A percentile compares a stretch with the other conserved stretches of the same genome.
phyloP scores from a whole-genome alignment of 2,329 filamentous ascomycete genomes.

The Calonectria honghensis region DNA sequence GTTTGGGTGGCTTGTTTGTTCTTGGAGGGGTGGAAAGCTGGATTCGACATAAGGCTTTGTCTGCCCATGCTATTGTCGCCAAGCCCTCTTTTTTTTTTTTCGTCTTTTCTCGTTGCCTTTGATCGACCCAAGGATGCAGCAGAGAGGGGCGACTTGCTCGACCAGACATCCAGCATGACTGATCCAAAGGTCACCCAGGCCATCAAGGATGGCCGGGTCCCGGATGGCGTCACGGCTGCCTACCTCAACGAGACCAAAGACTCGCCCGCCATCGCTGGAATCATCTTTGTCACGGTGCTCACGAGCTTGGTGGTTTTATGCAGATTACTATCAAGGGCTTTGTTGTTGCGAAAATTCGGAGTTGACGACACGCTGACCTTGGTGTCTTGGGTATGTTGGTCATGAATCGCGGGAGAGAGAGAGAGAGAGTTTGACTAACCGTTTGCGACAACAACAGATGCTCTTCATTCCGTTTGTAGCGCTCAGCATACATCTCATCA shows the following conservation, averaged over 20 bases:
- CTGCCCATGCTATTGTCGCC: background rate
- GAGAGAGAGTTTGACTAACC: background rate
- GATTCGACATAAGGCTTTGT: conserved; percentile 19
- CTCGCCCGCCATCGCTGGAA: conserved; percentile 61
- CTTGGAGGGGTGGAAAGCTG: background rate
- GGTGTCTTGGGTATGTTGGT: conserved; percentile 58
- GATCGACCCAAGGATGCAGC: conserved; percentile 22
- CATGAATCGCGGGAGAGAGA: background rate
- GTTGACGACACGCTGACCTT: conserved; percentile 63
- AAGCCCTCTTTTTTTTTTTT: background rate
- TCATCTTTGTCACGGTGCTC: conserved; percentile 61
- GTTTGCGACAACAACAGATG: conserved; percentile 48
- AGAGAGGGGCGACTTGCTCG: background rate
- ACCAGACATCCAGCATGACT: conserved; percentile 44
- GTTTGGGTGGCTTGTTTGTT: background rate
- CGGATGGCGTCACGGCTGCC: conserved; percentile 57
- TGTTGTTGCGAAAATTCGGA: conserved; percentile 61
- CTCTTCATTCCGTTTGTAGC: conserved; percentile 65
- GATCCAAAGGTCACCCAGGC: conserved; percentile 56
- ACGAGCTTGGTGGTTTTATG: conserved; percentile 59
- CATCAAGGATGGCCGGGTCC: conserved; percentile 61
- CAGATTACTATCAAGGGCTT: conserved; percentile 59
- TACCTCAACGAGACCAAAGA: conserved; percentile 63
- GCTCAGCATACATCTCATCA: conserved; percentile 66
- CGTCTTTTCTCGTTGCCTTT: background rate